A percentile compares a stretch with the other conserved stretches of the same genome.
Evolutionary conservation across 2,329 filamentous ascomycete species (phyloP).

Genomic region (Dendryphion nanum): DNA sequence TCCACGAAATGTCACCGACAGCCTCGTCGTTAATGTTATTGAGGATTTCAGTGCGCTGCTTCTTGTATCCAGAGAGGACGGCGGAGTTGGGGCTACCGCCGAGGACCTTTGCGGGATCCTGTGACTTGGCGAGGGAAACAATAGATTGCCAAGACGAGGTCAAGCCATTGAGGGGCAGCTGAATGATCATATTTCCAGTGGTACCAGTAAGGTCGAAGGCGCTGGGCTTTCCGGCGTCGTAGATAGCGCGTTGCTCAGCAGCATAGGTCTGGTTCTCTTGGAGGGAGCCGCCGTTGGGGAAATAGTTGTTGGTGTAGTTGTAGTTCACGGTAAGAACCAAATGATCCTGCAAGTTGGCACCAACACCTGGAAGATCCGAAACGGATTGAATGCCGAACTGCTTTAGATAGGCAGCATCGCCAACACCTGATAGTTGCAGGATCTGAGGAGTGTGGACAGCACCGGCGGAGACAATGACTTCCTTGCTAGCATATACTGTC

Average conservation of each 20-base stretch:
- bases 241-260: slow-evolving; percentile 25
- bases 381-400: slow-evolving; percentile 12
- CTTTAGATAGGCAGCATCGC: slow-evolving; percentile 23
- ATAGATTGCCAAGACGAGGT: slow-evolving; percentile 12
- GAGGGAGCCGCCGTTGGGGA: slow-evolving; percentile 17
- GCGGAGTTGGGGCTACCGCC: slow-evolving; percentile 9
- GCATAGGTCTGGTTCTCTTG: slow-evolving; percentile 24
- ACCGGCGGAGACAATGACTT: slow-evolving; percentile 60
- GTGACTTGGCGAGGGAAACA: slow-evolving; percentile 7
- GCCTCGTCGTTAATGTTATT: slow-evolving; percentile 12
- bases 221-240: slow-evolving; percentile 21
- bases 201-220: slow-evolving; percentile 24
- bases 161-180: slow-evolving; percentile 12
- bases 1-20: slow-evolving; percentile 26
- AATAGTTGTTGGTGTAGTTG: slow-evolving; percentile 17
- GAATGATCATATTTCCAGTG: slow-evolving; percentile 18
- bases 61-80: slow-evolving; percentile 24
- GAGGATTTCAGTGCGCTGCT: slow-evolving; percentile 22
- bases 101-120: slow-evolving; percentile 6
- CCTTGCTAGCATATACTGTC: slow-evolving; percentile 27
- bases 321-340: slow-evolving; percentile 17
- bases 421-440: slow-evolving; percentile 62
- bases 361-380: slow-evolving; percentile 24
- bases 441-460: slow-evolving; percentile 60
- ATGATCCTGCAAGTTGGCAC: slow-evolving; percentile 28